Percentiles rank a stretch among this genome's conserved stretches.
Evolutionary conservation across 169 alveolate species (phyloP).

Genomic region (Pseudocohnilembus persalinus): DNA sequence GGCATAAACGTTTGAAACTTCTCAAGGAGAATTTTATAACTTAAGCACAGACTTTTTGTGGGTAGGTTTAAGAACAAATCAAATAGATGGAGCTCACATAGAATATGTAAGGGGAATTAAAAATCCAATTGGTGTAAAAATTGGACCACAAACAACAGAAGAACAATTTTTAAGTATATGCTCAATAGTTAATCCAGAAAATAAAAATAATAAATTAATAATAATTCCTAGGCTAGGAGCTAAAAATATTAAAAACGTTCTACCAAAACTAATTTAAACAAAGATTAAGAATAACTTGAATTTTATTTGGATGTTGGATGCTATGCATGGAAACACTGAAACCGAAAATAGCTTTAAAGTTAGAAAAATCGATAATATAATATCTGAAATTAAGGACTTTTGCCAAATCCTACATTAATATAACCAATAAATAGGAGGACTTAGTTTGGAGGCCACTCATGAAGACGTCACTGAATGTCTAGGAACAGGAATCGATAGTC

Average conservation of each 20-base stretch:
- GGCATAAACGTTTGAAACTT: conserved; percentile 38
- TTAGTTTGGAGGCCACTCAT: conserved; percentile 53
- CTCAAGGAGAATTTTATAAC: conserved; percentile 22
- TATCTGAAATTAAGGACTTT: conserved; percentile 28
- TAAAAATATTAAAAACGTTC: conserved; percentile 11
- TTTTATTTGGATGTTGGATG: conserved; percentile 67
- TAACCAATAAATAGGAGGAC: conserved; percentile 38
- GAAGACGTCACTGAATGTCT: conserved; percentile 66
- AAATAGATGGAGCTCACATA: conserved; percentile 69
- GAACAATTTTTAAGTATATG: conserved; percentile 42
- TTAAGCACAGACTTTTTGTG: conserved; percentile 66
- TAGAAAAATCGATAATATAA: conserved; percentile 33
- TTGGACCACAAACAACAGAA: conserved; percentile 63
- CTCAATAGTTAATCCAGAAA: conserved; percentile 52
- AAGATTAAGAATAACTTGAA: conserved; percentile 46
- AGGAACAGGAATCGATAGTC: conserved; percentile 46
- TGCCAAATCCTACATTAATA: conserved; percentile 21
- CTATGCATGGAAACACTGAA: conserved; percentile 78
- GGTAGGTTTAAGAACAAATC: conserved; percentile 78
- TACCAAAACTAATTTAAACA: conserved; percentile 48
- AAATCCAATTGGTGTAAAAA: conserved; percentile 77
- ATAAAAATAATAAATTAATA: conserved; percentile 57
- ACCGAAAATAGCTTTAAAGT: conserved; percentile 16
- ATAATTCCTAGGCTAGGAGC: conserved; percentile 67
- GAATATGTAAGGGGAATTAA: conserved; percentile 60